A percentile compares a stretch with the other conserved stretches of the same genome.
These are phyloP conservation scores for Nitzschia putrida DNA, from an alignment of 108 stramenopile genomes.

Conservation along the genomic window DNA sequence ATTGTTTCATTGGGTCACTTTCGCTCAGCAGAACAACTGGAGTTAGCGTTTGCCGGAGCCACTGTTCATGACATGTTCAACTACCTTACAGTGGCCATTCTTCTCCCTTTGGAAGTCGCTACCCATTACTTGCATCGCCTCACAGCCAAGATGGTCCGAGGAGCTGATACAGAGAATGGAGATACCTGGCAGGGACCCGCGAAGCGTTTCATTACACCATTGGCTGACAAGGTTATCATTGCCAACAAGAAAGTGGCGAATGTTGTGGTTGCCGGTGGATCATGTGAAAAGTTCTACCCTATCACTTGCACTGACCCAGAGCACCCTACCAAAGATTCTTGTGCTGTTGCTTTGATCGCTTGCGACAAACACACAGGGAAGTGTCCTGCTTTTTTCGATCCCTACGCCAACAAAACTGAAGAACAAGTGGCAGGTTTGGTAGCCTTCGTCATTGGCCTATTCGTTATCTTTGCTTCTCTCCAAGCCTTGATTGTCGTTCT, in stretches of 20 bases:
- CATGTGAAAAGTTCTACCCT: conserved; percentile 50
- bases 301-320: conserved; percentile 38
- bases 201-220: conserved; percentile 54
- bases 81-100: conserved; percentile 60
- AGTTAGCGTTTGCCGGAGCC: conserved; percentile 78
- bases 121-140: conserved; percentile 39
- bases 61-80: conserved; percentile 87
- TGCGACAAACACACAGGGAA: conserved; percentile 50
- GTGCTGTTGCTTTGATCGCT: conserved; percentile 55
- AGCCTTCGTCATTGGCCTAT: conserved; percentile 51
- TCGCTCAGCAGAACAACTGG: conserved; percentile 62
- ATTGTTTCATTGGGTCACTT: conserved; percentile 75
- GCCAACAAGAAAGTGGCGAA: conserved; percentile 66
- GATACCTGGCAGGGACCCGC: conserved; percentile 63
- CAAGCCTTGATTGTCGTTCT: conserved; percentile 64
- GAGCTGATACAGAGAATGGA: conserved; percentile 31
- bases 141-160: conserved; percentile 54
- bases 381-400: conserved; percentile 69
- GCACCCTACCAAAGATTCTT: conserved; percentile 41
- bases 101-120: conserved; percentile 68
- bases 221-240: conserved; percentile 52
- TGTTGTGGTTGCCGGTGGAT: conserved; percentile 40
- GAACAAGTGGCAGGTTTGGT: conserved; percentile 64
- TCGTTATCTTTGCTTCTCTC: conserved; percentile 63
- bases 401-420: conserved; percentile 49